Base-by-base conservation (phyloP, 169 alveolate species). In the Eimeria maxima region DNA sequence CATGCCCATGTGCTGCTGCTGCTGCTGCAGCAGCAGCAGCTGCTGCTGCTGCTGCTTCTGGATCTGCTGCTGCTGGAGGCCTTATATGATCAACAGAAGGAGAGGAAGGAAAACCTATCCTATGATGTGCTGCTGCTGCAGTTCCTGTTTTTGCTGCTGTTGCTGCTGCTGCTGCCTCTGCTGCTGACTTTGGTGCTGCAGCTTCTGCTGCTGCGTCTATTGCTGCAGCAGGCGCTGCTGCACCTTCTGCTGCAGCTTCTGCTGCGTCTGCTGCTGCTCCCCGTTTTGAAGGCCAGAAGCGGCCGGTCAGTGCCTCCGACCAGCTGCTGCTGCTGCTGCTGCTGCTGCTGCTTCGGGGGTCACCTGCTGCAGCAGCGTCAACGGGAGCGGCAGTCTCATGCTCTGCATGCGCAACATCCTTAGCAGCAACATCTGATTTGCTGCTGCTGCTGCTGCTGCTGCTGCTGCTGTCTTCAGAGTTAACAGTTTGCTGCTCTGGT, bases 11-110 rank as follows among this genome's bases (percentile, higher is more conserved):
- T 22, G 84, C 53, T 13, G 84, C 84, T 74, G 84, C 84, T 74
- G 84, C 84, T 18, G 84, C 84, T 74, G 84, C 84, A 14, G 45
- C 84, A 16, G 53, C 60, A 14, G 60, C 60, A 14, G 60, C 60
- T 7, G 60, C 60, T 53, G 60, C 60, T 53, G 60, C 16, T 53
- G 60, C 60, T 33, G 84, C 84, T 74, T 45, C 45, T 74, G 53
- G 53, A 27, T 45, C 84, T 42, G 84, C 84, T 74, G 53, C 84
- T 7, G 33, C 27, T 7, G 76, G 44, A 18, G 76, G 76, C 76
- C 11, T 8, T 42, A 27, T 27, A 1, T 67, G 14, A 67, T 22
- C 81, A n/a, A 33, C 38, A 33, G 38, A 33, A 33, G 38, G 38
- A 33, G 38, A 33, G 38, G 38, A 33, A 33, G 38, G 38, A 33